These are phyloP conservation scores for Lyophyllum shimeji DNA, from an alignment of 768 basidiomycete genomes.

Conservation along the genomic window DNA sequence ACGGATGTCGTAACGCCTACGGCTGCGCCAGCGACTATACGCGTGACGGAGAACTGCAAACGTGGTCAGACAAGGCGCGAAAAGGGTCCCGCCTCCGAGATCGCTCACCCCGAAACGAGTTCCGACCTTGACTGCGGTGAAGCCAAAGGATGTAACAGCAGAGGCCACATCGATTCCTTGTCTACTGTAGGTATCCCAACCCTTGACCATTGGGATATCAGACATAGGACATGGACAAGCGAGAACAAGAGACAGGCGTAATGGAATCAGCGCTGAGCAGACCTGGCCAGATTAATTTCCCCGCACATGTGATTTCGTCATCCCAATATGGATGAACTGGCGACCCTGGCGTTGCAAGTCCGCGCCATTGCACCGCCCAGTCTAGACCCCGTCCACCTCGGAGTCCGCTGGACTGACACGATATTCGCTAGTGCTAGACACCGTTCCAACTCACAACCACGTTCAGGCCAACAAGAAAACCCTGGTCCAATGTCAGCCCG, in stretches of 20 bases:
- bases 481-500: too few species aligned
- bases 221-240: slow-evolving; percentile 14
- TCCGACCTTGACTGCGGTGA: slow-evolving; percentile 62
- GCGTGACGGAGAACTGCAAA: slow-evolving; percentile 66
- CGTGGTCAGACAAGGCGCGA: not conserved
- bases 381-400: too few species aligned
- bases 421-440: too few species aligned
- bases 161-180: slow-evolving; percentile 69
- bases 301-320: not conserved
- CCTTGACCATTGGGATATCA: slow-evolving; percentile 32
- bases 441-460: too few species aligned
- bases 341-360: too few species aligned
- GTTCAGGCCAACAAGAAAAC: too few species aligned
- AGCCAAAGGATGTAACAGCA: slow-evolving; percentile 60
- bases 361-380: too few species aligned
- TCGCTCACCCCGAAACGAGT: slow-evolving; percentile 70
- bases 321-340: too few species aligned
- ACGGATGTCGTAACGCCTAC: slow-evolving; percentile 57
- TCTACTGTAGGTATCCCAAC: slow-evolving; percentile 53
- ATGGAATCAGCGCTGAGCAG: not conserved
- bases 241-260: slow-evolving; percentile 2
- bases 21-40: slow-evolving; percentile 57
- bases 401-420: too few species aligned
- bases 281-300: not conserved
- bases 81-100: not conserved